These are phyloP conservation scores for Exophiala mesophila DNA, from an alignment of 2,329 filamentous ascomycete species.

Conservation along the genomic window DNA sequence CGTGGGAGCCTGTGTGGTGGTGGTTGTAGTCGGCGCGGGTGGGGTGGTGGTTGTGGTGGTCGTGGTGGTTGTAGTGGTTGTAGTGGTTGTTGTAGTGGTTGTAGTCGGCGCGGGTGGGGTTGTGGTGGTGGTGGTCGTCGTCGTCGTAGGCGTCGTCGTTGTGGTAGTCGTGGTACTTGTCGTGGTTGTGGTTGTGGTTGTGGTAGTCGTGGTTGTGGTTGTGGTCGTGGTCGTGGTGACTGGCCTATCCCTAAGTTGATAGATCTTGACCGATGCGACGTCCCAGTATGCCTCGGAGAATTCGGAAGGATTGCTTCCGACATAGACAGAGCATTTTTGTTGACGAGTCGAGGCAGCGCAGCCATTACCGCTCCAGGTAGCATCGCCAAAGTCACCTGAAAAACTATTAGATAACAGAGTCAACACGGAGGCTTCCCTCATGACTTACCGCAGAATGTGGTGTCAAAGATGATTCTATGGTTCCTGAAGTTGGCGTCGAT, in stretches of 20 bases:
- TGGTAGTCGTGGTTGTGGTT: conserved; percentile 8
- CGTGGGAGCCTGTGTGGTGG: not conserved
- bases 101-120: conserved; percentile 1
- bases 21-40: not conserved
- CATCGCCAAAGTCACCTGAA: conserved; percentile 50
- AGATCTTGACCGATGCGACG: conserved; percentile 65
- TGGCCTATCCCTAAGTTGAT: conserved; percentile 31
- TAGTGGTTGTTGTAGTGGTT: conserved; percentile 3
- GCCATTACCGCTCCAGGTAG: conserved; percentile 45
- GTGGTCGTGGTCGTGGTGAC: conserved; percentile 6
- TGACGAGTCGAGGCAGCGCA: conserved; percentile 52
- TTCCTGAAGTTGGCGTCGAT: conserved; percentile 37
- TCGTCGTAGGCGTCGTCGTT: conserved; percentile 4
- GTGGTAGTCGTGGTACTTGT: conserved; percentile 7
- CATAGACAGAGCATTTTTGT: conserved; percentile 65
- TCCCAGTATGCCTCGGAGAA: conserved; percentile 72
- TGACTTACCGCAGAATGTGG: conserved; percentile 44
- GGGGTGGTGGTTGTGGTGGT: conserved; percentile 3
- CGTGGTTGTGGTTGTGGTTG: conserved; percentile 12
- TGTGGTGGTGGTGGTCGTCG: conserved; percentile 5
- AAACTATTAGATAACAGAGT: not conserved
- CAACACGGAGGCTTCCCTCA: too few species aligned
- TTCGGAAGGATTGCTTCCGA: conserved; percentile 59
- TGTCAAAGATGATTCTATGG: conserved; percentile 46
- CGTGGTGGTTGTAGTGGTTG: not conserved